A percentile compares a stretch with the other conserved stretches of the same genome.
phyloP scores from a whole-genome alignment of 169 alveolate species.

The Theileria orientalis region DNA sequence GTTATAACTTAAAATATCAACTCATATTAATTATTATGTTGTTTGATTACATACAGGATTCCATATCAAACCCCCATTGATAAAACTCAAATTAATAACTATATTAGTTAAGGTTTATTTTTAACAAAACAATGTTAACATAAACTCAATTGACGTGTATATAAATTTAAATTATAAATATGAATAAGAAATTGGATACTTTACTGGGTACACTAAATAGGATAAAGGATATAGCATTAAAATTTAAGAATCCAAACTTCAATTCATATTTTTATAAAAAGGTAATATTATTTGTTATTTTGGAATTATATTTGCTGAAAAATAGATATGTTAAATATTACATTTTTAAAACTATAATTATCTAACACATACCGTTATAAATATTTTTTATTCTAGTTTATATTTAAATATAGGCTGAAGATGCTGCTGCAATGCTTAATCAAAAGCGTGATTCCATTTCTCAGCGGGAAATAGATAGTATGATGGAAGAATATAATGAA shows the following conservation, averaged over 20 bases:
- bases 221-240: conserved; percentile 33
- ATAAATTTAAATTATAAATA: neutral
- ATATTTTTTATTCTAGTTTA: neutral
- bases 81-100: neutral
- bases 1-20: neutral
- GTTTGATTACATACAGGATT: neutral
- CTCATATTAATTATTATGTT: neutral
- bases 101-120: neutral
- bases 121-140: neutral
- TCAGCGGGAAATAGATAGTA: conserved; percentile 29
- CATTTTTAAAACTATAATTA: too few species aligned
- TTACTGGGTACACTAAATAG: conserved; percentile 33
- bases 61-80: neutral
- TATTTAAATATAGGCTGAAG: conserved; percentile 38
- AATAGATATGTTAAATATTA: neutral
- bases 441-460: conserved; percentile 18
- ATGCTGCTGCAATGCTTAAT: conserved; percentile 21
- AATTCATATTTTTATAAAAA: conserved; percentile 46
- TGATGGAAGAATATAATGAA: conserved; percentile 21
- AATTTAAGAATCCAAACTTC: conserved; percentile 52
- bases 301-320: neutral
- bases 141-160: too few species aligned
- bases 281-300: conserved; percentile 23
- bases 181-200: conserved; percentile 23
- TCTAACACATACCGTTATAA: too few species aligned